phyloP scores from a whole-genome alignment of 768 basidiomycete species.

The Mycena maculata region DNA sequence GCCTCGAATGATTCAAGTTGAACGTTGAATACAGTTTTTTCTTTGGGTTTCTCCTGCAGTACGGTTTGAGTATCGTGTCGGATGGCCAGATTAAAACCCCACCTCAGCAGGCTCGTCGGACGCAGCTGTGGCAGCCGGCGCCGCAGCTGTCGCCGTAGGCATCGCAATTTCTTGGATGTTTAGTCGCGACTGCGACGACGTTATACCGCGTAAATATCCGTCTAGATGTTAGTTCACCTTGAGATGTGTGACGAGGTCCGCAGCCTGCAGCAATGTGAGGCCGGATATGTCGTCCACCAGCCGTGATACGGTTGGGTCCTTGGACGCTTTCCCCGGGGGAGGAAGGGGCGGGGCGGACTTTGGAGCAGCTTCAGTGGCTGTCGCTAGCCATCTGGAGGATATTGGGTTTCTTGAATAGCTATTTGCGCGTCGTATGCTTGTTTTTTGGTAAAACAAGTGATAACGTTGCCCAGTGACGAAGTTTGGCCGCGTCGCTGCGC shows the following conservation, averaged over 20 bases:
- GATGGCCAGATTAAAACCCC: constrained; percentile 37
- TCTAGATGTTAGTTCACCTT: constrained; percentile 68
- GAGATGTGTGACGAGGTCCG: constrained; percentile 90
- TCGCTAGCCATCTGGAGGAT: constrained; percentile 67
- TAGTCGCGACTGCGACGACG: constrained; percentile 72
- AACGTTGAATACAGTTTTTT: constrained; percentile 97
- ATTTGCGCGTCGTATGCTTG: neutral
- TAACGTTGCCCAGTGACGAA: constrained; percentile 49
- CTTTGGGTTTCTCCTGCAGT: constrained; percentile 91
- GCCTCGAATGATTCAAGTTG: constrained; percentile 96
- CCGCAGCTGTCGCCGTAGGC: constrained; percentile 78
- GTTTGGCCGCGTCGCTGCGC: constrained; percentile 55
- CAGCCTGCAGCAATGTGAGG: constrained; percentile 91
- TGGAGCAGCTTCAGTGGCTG: constrained; percentile 60
- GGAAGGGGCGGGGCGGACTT: constrained; percentile 56
- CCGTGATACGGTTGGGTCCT: constrained; percentile 76
- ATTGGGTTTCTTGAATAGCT: constrained; percentile 53
- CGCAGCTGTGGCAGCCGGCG: constrained; percentile 64
- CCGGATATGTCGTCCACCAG: constrained; percentile 95
- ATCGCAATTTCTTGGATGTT: constrained; percentile 98
- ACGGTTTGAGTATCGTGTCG: neutral
- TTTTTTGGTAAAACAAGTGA: constrained; percentile 18
- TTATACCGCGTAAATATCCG: neutral
- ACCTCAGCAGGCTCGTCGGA: constrained; percentile 78
- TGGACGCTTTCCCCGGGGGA: constrained; percentile 49